phyloP scores from a whole-genome alignment of 345 rosid genomes.

The Citrus cavaleriei region DNA sequence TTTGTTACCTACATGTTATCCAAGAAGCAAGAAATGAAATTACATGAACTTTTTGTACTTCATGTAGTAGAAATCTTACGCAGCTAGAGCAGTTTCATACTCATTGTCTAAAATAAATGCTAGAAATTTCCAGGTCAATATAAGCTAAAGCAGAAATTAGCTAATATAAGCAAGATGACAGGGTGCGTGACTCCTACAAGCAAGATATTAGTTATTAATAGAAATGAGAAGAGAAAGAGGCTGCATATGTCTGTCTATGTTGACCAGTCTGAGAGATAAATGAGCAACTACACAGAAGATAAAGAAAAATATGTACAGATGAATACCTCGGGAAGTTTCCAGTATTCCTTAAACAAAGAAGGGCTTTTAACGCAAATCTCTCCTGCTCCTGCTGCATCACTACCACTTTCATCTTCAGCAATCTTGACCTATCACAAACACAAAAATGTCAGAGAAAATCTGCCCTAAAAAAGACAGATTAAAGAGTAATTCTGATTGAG shows the following conservation, averaged over 20 bases:
- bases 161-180: not conserved
- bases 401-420: constrained; percentile 50
- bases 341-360: constrained; percentile 88
- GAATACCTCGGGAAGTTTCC: constrained; percentile 90
- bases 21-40: constrained; percentile 7
- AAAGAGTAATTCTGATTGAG: not conserved
- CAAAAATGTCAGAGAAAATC: constrained; percentile 1
- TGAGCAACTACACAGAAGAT: not conserved
- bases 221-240: not conserved
- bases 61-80: not conserved
- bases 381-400: constrained; percentile 51
- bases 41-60: not conserved
- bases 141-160: not conserved
- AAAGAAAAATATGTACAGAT: not conserved
- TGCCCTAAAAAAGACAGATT: not conserved
- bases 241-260: not conserved
- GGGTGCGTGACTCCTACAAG: not conserved
- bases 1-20: constrained; percentile 50
- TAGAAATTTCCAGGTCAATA: not conserved
- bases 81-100: not conserved
- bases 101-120: not conserved
- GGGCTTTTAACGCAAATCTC: constrained; percentile 93
- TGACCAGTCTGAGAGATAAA: not conserved
- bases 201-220: not conserved
- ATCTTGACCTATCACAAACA: constrained; percentile 59